phyloP scores from a whole-genome alignment of 352 stramenopile species.

The Pythium sukuiense region DNA sequence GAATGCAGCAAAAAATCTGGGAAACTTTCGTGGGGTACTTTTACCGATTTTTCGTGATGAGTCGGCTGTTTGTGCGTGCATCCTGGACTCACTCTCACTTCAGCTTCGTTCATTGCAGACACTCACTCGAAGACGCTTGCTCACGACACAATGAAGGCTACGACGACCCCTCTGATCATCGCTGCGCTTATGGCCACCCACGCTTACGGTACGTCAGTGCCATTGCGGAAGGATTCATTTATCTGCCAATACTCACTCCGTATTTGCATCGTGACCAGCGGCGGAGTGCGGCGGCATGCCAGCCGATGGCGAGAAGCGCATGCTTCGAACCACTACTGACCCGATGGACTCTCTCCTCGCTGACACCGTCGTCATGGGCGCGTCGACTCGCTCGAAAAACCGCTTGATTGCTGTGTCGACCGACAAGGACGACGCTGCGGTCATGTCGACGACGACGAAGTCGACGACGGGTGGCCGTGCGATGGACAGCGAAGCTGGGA shows the following conservation, averaged over 20 bases:
- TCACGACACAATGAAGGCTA: slow-evolving; percentile 6
- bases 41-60: no score
- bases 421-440: slow-evolving; percentile 15
- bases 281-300: background rate
- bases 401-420: slow-evolving; percentile 12
- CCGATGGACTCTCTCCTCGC: slow-evolving; percentile 5
- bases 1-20: background rate
- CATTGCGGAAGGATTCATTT: no score
- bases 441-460: slow-evolving; percentile 17
- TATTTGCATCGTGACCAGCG: background rate
- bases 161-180: slow-evolving; percentile 1
- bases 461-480: background rate
- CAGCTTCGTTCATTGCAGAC: background rate
- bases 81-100: background rate
- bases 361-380: slow-evolving; percentile 14
- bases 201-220: background rate
- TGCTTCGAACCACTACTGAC: background rate
- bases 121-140: background rate
- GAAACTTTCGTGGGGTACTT: no score
- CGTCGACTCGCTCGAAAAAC: slow-evolving; percentile 12
- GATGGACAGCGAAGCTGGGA: background rate
- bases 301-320: background rate
- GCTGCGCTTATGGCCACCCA: slow-evolving; percentile 3
- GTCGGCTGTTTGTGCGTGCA: no score
- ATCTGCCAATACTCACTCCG: no score